Conservation (phyloP, 2,329 filamentous ascomycete genomes). For the Neofusicoccum laricinum region DNA sequence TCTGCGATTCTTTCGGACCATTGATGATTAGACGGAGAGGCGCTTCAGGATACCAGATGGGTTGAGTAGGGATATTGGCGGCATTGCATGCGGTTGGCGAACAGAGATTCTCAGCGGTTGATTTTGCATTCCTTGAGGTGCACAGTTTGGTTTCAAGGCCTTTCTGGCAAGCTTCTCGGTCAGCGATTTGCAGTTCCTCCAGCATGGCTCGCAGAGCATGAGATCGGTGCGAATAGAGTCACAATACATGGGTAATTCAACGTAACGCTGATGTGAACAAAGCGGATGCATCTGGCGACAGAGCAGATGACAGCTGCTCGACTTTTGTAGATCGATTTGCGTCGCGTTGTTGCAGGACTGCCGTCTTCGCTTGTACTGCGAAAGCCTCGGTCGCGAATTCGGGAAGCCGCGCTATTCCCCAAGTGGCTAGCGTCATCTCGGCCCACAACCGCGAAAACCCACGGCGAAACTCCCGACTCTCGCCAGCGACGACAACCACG, state of each 20-base stretch:
- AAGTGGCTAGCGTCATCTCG: constrained; percentile 4
- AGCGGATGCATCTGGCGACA: too few relatives aligned
- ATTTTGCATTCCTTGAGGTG: not conserved
- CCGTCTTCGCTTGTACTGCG: too few relatives aligned
- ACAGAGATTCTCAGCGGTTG: not conserved
- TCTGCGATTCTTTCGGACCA: not conserved
- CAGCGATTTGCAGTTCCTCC: not conserved
- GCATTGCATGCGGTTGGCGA: constrained; percentile 9
- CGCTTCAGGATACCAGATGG: constrained; percentile 3
- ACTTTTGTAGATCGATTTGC: too few relatives aligned
- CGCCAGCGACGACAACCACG: constrained; percentile 15
- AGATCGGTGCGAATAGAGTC: not conserved
- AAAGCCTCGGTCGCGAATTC: too few relatives aligned
- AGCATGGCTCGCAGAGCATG: not conserved
- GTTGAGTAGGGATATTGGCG: not conserved
- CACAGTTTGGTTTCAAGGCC: not conserved
- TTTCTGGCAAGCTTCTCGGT: not conserved
- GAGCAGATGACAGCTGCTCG: too few relatives aligned
- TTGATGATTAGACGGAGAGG: constrained; percentile 3
- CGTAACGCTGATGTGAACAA: too few relatives aligned
- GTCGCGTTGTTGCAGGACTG: not conserved
- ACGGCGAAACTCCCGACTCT: constrained; percentile 12
- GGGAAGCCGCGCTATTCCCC: not conserved
- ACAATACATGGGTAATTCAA: too few relatives aligned
- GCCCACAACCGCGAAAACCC: constrained; percentile 15